These are phyloP conservation scores for Phytophthora capsici DNA, from an alignment of 352 stramenopile species.

Conservation along the genomic window DNA sequence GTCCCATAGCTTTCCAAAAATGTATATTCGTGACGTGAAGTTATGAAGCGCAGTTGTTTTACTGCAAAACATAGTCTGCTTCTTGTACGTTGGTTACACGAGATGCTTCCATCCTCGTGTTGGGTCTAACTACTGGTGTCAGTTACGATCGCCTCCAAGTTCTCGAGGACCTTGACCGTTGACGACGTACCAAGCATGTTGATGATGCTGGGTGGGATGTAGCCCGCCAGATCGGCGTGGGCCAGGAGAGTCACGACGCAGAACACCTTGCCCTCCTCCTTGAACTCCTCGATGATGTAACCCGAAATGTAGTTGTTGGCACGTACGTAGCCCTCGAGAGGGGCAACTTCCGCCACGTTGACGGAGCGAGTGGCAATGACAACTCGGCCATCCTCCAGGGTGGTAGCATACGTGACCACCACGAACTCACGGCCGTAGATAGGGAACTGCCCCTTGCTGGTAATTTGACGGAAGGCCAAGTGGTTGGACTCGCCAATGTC, in stretches of 20 bases:
- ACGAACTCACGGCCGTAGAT: conserved; percentile 79
- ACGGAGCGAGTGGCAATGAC: conserved; percentile 77
- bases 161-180: conserved; percentile 83
- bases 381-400: conserved; percentile 57
- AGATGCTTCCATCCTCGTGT: neutral
- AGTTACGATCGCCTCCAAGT: conserved; percentile 59
- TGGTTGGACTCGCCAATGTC: conserved; percentile 55
- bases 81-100: conserved; percentile 13
- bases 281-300: conserved; percentile 77
- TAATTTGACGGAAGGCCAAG: conserved; percentile 73
- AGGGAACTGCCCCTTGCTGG: conserved; percentile 81
- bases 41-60: conserved; percentile 20
- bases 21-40: conserved; percentile 36
- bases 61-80: conserved; percentile 13
- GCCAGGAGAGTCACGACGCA: conserved; percentile 80
- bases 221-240: conserved; percentile 79
- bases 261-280: conserved; percentile 54
- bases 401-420: conserved; percentile 65
- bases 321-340: conserved; percentile 69
- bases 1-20: conserved; percentile 20
- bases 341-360: conserved; percentile 48
- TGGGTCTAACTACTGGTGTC: conserved; percentile 15
- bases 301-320: conserved; percentile 74
- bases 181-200: conserved; percentile 88
- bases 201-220: conserved; percentile 79